Percentiles rank a stretch among this genome's conserved stretches.
These are phyloP conservation scores for Chrysoporthe cubensis DNA, from an alignment of 2,329 filamentous ascomycete species.

Conservation along the genomic window DNA sequence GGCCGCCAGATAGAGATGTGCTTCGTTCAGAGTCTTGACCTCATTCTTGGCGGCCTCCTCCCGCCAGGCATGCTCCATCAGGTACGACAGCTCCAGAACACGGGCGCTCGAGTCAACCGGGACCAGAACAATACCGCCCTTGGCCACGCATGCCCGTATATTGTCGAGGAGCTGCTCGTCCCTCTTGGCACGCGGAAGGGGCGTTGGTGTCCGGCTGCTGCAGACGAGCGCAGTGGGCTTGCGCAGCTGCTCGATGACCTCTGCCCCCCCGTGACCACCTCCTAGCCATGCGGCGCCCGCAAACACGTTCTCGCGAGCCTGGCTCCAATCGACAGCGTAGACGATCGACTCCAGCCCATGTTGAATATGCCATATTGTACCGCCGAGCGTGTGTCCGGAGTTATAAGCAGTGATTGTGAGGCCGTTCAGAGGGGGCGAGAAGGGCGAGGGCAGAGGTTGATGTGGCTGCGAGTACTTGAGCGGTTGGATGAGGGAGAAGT, in stretches of 20 bases:
- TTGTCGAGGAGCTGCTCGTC: constrained; percentile 86
- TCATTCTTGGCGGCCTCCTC: constrained; percentile 60
- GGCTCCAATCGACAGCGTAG: constrained; percentile 98
- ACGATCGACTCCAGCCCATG: constrained; percentile 96
- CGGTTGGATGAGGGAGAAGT: constrained; percentile 88
- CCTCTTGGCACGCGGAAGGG: constrained; percentile 72
- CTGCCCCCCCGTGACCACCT: constrained; percentile 71
- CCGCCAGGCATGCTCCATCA: constrained; percentile 91
- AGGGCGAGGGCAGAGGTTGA: constrained; percentile 83
- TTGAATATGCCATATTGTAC: constrained; percentile 98
- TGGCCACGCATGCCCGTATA: constrained; percentile 75
- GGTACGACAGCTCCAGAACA: constrained; percentile 87
- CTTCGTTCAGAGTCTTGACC: constrained; percentile 49
- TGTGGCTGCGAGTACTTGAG: constrained; percentile 97
- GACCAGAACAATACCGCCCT: constrained; percentile 89
- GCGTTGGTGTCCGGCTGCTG: constrained; percentile 78
- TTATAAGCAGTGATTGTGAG: constrained; percentile 96
- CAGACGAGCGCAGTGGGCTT: constrained; percentile 94
- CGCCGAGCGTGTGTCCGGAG: constrained; percentile 91
- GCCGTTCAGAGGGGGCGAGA: constrained; percentile 85
- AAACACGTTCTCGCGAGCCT: constrained; percentile 93
- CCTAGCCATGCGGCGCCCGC: constrained; percentile 93
- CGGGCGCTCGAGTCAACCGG: constrained; percentile 95
- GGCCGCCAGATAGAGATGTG: constrained; percentile 80
- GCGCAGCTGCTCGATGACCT: constrained; percentile 90